Percentiles rank a stretch among this genome's conserved stretches.
phyloP scores from a whole-genome alignment of 352 stramenopile species.

The Phytophthora lateralis region DNA sequence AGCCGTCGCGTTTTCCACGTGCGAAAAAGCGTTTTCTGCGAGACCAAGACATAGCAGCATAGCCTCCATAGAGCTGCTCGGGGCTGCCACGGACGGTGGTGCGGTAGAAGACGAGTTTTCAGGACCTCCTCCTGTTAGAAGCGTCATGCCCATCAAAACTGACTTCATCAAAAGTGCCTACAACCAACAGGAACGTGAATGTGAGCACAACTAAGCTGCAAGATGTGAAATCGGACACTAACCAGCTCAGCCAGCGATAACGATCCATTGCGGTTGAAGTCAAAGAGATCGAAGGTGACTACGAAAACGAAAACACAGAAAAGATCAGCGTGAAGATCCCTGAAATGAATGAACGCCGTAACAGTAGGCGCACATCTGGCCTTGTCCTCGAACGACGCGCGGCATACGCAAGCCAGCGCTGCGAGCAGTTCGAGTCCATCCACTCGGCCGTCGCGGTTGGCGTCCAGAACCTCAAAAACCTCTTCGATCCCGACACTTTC shows the following conservation, averaged over 20 bases:
- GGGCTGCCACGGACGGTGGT: not conserved
- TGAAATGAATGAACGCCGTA: conserved; percentile 37
- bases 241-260: conserved; percentile 77
- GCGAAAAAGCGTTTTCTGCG: conserved; percentile 60
- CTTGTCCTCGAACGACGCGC: conserved; percentile 81
- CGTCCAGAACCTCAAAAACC: conserved; percentile 76
- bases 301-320: not conserved
- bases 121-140: conserved; percentile 51
- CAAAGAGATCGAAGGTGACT: conserved; percentile 56
- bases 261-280: conserved; percentile 82
- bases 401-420: conserved; percentile 70
- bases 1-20: conserved; percentile 49
- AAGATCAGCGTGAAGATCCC: not conserved
- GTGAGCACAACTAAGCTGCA: not conserved
- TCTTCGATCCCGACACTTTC: conserved; percentile 68
- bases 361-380: conserved; percentile 57
- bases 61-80: conserved; percentile 29
- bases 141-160: conserved; percentile 68
- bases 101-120: conserved; percentile 7
- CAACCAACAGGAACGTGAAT: not conserved
- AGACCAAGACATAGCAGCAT: conserved; percentile 58
- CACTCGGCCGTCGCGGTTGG: conserved; percentile 76
- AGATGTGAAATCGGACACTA: not conserved
- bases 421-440: conserved; percentile 82
- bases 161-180: conserved; percentile 85